A percentile compares a stretch with the other conserved stretches of the same genome.
These are phyloP conservation scores for Pseudofabraea citricarpa DNA, from an alignment of 2,329 filamentous ascomycete genomes.

Conservation along the genomic window DNA sequence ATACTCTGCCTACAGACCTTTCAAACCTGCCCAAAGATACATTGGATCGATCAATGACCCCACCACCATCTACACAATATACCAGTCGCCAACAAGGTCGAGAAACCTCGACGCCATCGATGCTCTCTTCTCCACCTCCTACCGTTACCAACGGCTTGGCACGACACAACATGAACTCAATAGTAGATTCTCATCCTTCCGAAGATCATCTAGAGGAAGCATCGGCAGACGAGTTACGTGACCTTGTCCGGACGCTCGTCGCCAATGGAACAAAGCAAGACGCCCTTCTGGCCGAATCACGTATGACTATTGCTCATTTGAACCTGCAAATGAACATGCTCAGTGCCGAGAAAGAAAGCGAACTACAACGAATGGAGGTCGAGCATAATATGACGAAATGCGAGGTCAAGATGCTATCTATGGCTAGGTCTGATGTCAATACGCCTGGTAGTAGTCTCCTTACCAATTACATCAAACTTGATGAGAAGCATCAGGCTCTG, in stretches of 20 bases:
- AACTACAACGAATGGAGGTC: constrained; percentile 80
- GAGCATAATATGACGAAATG: constrained; percentile 88
- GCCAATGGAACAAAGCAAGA: constrained; percentile 50
- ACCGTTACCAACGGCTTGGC: constrained; percentile 19
- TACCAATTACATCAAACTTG: constrained; percentile 45
- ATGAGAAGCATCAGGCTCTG: constrained; percentile 61
- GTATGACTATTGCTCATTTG: constrained; percentile 84
- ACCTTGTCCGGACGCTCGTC: constrained; percentile 49
- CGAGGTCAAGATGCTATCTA: constrained; percentile 71
- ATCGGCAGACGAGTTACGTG: constrained; percentile 49
- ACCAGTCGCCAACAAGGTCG: constrained; percentile 22
- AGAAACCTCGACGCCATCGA: background rate
- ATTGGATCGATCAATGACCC: constrained; percentile 54
- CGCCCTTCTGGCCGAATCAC: constrained; percentile 52
- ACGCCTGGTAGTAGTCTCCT: constrained; percentile 37
- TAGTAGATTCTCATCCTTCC: constrained; percentile 30
- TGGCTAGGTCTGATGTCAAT: background rate
- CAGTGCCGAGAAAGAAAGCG: constrained; percentile 77
- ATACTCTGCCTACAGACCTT: background rate
- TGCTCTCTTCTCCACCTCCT: constrained; percentile 24
- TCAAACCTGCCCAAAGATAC: no score
- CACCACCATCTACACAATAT: constrained; percentile 57
- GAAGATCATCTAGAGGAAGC: constrained; percentile 47
- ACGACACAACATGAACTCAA: constrained; percentile 8
- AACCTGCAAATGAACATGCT: constrained; percentile 86